A percentile compares a stretch with the other conserved stretches of the same genome.
These are phyloP conservation scores for Aspergillus persii DNA, from an alignment of 2,329 filamentous ascomycete species.

Conservation along the genomic window DNA sequence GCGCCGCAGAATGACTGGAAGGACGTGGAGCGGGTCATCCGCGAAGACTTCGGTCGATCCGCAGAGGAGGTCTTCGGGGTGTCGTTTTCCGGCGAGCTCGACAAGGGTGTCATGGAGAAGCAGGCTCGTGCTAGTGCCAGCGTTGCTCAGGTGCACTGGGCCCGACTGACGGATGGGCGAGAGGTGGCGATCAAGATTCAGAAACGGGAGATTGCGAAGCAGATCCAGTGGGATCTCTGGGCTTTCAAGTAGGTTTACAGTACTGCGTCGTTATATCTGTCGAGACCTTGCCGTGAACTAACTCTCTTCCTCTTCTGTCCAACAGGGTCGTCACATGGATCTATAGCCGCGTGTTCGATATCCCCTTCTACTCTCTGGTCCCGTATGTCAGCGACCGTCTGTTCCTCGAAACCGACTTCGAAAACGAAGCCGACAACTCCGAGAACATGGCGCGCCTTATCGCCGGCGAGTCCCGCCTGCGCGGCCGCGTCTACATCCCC, in stretches of 20 bases:
- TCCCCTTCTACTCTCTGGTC: conserved; percentile 88
- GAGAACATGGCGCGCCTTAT: conserved; percentile 79
- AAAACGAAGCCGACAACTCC: conserved; percentile 85
- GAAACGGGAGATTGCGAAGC: conserved; percentile 87
- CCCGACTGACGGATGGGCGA: conserved; percentile 75
- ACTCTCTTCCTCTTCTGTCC: not conserved
- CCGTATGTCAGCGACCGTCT: conserved; percentile 93
- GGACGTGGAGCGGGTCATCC: conserved; percentile 79
- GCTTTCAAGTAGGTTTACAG: conserved; percentile 69
- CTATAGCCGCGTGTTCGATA: conserved; percentile 84
- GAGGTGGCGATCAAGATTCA: conserved; percentile 97
- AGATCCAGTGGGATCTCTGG: conserved; percentile 94
- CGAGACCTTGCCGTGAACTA: conserved; percentile 9
- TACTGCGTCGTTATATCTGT: not conserved
- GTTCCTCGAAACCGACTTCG: conserved; percentile 89
- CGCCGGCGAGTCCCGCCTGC: conserved; percentile 69
- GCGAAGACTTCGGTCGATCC: conserved; percentile 80
- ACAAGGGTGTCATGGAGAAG: conserved; percentile 66
- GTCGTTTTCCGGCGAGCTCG: conserved; percentile 68
- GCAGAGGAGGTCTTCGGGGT: conserved; percentile 92
- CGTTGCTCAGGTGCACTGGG: conserved; percentile 97
- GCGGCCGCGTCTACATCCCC: conserved; percentile 82
- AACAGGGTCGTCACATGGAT: conserved; percentile 71
- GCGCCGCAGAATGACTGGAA: conserved; percentile 89
- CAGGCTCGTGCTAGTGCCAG: conserved; percentile 75